These are phyloP conservation scores for Metschnikowia shivogae DNA, from an alignment of 805 yeast species.

Conservation along the genomic window DNA sequence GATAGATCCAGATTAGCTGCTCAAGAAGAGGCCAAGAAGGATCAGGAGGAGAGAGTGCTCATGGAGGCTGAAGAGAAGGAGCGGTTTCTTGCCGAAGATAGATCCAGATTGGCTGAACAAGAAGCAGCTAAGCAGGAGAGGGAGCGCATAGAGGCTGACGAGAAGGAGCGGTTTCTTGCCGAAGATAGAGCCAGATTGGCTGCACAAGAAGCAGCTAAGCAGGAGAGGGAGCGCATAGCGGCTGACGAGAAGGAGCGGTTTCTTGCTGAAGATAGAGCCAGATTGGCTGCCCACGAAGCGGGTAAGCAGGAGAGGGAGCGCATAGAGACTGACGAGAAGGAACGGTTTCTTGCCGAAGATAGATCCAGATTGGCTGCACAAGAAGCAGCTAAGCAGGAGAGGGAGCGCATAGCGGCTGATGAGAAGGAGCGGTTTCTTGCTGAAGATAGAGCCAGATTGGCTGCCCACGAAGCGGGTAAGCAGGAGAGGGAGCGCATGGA, in stretches of 20 bases:
- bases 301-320: constrained; percentile 15
- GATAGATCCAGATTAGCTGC: constrained; percentile 21
- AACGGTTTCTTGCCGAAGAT: constrained; percentile 5
- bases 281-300: no score
- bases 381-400: constrained; percentile 15
- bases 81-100: constrained; percentile 10
- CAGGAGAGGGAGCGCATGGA: no score
- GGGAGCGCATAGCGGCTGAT: constrained; percentile 14
- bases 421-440: no score
- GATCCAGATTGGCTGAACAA: background rate
- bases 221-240: constrained; percentile 19
- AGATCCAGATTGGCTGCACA: constrained; percentile 22
- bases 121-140: constrained; percentile 8
- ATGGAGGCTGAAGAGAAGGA: constrained; percentile 15
- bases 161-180: background rate
- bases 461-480: no score
- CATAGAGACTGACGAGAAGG: constrained; percentile 18
- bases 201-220: constrained; percentile 19
- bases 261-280: no score
- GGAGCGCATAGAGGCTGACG: constrained; percentile 26
- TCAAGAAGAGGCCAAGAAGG: constrained; percentile 24
- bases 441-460: no score
- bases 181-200: constrained; percentile 17
- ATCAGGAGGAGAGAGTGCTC: constrained; percentile 6
- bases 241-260: no score